Evolutionary conservation across 2,329 filamentous ascomycete genomes (phyloP), one percentile per base, ranked within the genome.

Genomic region (Aaosphaeria arxii): DNA sequence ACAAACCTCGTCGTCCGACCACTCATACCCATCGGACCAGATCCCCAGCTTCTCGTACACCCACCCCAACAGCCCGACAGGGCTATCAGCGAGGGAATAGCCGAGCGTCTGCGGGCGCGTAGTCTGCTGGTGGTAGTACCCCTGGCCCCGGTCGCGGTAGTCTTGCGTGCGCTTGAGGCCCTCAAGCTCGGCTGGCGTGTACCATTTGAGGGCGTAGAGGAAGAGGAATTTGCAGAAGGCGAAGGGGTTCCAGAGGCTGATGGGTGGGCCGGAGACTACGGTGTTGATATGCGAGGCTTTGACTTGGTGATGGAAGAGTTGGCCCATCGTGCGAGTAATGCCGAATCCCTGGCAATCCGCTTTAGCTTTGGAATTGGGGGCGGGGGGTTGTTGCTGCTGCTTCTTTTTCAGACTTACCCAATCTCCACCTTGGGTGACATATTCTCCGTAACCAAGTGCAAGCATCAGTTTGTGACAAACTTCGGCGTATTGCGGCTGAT

Each of bases 1-100:
- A 31, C 87, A 70, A 11, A 90, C 77, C 68, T 90, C 86, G 48
- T 89, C 85, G 51, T 88, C 83, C 0, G 80, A 84, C 86, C 86
- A 90, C 0, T 79, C 72, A 56, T 89, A 40, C 7, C 24, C 39
- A 28, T 40, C 39, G 2, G 82, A 82, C 87, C 87, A 91, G 59
- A 86, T 83, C 59, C 85, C 82, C 29, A 91, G 71, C 61, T 91
- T 91, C 68, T 91, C 88, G 56, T 87, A 86, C 29, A 91, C 82
- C 88, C 88, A 91, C 0, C 85, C 81, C 2, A 91, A 73, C 5
- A 89, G 70, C 0, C 78, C 86, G 0, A 87, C 78, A 0, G 88
- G 88, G 9, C 79, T 84, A 63, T 91, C 87, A 1, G 79, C 75
- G 3, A 91, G 71, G 0, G 74, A 81, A 59, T 88, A 88, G 0